A percentile compares a stretch with the other conserved stretches of the same genome.
Conservation (phyloP, 805 yeast species). For the Ogataea wickerhamii region DNA sequence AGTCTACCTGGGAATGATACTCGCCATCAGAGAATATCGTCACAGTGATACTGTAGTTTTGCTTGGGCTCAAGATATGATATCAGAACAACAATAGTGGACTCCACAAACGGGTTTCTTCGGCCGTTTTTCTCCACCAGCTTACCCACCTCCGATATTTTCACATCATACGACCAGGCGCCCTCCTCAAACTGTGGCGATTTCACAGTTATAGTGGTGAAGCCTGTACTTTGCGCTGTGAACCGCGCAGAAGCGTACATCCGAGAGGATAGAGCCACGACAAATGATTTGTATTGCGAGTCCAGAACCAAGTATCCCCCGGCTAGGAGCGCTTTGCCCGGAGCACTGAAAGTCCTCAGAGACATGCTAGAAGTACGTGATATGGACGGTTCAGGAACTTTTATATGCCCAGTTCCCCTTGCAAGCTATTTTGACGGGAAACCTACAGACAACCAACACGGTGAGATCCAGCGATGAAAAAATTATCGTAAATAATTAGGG, state of each 20-base stretch:
- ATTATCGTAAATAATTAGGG: no score
- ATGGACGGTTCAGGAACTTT: no score
- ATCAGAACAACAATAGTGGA: constrained; percentile 56
- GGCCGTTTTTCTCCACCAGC: constrained; percentile 17
- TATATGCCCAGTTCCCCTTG: no score
- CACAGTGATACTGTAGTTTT: constrained; percentile 39
- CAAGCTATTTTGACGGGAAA: no score
- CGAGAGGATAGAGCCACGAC: constrained; percentile 87
- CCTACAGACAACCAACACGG: no score
- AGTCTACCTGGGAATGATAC: constrained; percentile 73
- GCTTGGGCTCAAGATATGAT: constrained; percentile 44
- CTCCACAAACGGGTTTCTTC: constrained; percentile 69
- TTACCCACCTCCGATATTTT: constrained; percentile 13
- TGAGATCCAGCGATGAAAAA: no score
- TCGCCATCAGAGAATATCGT: constrained; percentile 81
- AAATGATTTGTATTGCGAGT: constrained; percentile 68
- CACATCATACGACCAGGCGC: constrained; percentile 61
- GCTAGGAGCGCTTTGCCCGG: constrained; percentile 95
- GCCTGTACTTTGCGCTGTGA: constrained; percentile 1
- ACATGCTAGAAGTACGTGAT: no score
- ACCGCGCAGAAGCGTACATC: constrained; percentile 62
- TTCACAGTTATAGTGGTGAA: constrained; percentile 39
- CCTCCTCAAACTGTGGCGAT: constrained; percentile 77
- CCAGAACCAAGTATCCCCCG: constrained; percentile 91
- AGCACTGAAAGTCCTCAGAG: constrained; percentile 65